Base-by-base conservation (phyloP, 352 stramenopile species). In the Phytophthora constricta region DNA sequence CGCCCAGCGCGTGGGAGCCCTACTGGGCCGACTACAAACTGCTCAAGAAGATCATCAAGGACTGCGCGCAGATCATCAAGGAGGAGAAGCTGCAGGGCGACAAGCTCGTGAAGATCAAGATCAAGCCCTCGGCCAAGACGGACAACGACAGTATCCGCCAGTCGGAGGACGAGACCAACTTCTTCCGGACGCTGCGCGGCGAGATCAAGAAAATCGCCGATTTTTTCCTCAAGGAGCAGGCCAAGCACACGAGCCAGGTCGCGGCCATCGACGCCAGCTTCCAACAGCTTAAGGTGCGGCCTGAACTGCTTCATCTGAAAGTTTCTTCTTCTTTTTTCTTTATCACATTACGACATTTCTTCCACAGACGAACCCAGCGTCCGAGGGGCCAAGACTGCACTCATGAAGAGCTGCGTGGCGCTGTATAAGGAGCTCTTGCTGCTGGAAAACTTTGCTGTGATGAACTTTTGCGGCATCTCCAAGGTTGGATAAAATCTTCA, bases 31-130 rank as follows among this genome's bases (percentile, higher is more conserved):
- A 96, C 76, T 96, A 96, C 79, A 96, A 96, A 66, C 69, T 91
- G 60, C 86, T 96, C 49, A 96, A 96, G 79, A 82, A 86, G 62
- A 95, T 95, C 68, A 95, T 96, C 71, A 96, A 96, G 64, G 89
- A 95, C 75, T 96, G 88, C 67, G 88, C 86, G 45, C 85, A 95
- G 75, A 88, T 96, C 58, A 82, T 87, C 43, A 94, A 91, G 42
- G 86, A 96, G 59, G 87, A 95, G 61, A 94, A 95, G 64, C 77
- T 95, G 48, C 80, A 91, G 50, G 84, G 83, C 57, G 79, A 88
- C 46, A 89, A 80, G 46, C 77, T 92, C 26, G 51, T 87, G 55
- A 90, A 90, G 62, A 90, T 79, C 61, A 92, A 91, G 72, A 89
- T 92, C 65, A 91, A 92, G 49, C 85, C 84, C 13, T 79, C 71